phyloP scores from a whole-genome alignment of 345 rosid species.

The Moricandia moricandioides region DNA sequence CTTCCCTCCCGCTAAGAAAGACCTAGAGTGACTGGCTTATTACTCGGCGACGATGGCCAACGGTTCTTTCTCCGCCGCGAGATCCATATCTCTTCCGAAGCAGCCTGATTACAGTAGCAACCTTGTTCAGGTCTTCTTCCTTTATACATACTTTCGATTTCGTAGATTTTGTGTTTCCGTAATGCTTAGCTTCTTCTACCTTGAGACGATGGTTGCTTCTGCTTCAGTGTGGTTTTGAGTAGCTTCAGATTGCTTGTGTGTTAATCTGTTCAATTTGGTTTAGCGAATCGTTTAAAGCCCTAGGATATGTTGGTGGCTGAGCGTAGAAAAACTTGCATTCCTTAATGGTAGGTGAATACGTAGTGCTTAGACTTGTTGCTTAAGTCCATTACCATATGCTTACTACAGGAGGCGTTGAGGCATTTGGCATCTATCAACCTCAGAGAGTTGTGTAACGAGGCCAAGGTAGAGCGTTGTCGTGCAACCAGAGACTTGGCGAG shows the following conservation, averaged over 20 bases:
- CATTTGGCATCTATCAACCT: slow-evolving; percentile 75
- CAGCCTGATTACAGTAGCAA: slow-evolving; percentile 34
- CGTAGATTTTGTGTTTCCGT: background rate
- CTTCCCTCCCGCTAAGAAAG: too few species aligned
- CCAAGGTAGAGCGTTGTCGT: slow-evolving; percentile 79
- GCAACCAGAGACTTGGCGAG: slow-evolving; percentile 91
- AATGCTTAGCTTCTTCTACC: background rate
- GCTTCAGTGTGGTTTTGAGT: background rate
- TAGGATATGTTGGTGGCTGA: too few species aligned
- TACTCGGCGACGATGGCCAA: background rate
- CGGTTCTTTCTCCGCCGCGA: background rate
- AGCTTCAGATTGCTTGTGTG: background rate
- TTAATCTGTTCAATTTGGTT: too few species aligned
- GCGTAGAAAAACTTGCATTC: too few species aligned
- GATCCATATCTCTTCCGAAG: slow-evolving; percentile 17
- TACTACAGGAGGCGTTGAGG: slow-evolving; percentile 79
- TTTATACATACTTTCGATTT: background rate
- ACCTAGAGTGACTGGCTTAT: too few species aligned
- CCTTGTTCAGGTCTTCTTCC: slow-evolving; percentile 6
- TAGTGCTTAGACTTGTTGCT: background rate
- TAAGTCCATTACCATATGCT: background rate
- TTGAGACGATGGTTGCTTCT: background rate
- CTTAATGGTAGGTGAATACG: background rate
- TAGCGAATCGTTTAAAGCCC: background rate
- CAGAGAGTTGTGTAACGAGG: slow-evolving; percentile 73